Base-by-base conservation (phyloP, 495 filamentous ascomycete genomes). In the Aspergillus panamensis region DNA sequence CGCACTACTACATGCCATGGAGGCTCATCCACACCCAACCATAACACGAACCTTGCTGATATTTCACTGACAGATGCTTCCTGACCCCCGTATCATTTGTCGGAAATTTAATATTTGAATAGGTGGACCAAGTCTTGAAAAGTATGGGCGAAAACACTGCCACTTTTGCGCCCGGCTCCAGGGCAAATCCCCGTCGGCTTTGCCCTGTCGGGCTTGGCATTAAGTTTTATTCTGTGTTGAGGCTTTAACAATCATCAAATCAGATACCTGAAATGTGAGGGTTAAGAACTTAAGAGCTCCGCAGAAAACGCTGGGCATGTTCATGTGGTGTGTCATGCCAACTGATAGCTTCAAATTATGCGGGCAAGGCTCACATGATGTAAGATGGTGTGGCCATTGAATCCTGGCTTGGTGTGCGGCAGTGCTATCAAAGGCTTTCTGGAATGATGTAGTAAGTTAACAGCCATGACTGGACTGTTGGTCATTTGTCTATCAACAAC, bases 401-500 rank as follows among this genome's bases (percentile, higher is more conserved):
- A 30, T 13, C 3, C 13, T 13, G 19, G 20, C 10, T 50, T 66
- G 63, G 59, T 60, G 48, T 51, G 60, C 52, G 31, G 61, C 53
- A 50, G 50, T 57, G 60, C 57, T 56, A 10, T 31, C 12, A 3
- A 31, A 31, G 17, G 19, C 13, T 13, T 31, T 31, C 29, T 49
- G 29, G 47, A 49, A 49, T 49, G 47, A 49, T 49, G 47, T 31
- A 49, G 31, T 20, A 49, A 31, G 4, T 25, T 2, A 25, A 5
- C n/a, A n/a, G n/a, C n/a, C n/a, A n/a, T n/a, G n/a, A n/a, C n/a
- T n/a, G n/a, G n/a, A n/a, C n/a, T n/a, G n/a, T n/a, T n/a, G n/a
- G n/a, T n/a, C n/a, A n/a, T n/a, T n/a, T n/a, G n/a, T n/a, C n/a
- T n/a, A 25, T 5, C 25, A 25, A 25, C 25, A 25, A 25, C 25